Evolutionary conservation across 2,329 filamentous ascomycete species (phyloP), one percentile per base, ranked within the genome.

Genomic region (Chaetomium globosum): DNA sequence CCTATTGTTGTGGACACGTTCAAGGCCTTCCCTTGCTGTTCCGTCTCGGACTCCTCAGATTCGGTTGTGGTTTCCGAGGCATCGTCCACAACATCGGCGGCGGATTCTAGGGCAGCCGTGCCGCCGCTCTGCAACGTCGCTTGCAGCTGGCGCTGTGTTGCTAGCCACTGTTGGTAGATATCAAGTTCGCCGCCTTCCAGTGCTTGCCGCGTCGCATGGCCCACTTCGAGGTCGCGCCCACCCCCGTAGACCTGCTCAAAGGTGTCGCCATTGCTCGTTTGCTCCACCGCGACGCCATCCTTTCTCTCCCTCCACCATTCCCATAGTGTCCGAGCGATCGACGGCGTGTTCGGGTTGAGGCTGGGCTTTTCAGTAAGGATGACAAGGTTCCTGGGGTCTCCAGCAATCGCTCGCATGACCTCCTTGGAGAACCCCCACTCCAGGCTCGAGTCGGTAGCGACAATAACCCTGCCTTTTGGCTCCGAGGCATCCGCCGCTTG

Each of bases 351-450:
- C 16, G 77, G 73, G n/a, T 79, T 76, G 3, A 80, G 75, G 0
- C 80, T 80, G 1, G 87, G 83, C 68, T 88, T 86, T 72, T 98
- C 93, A 0, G 94, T 97, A 52, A 99, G 78, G 61, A 99, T 87
- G 43, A 99, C 85, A 54, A 98, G 80, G 75, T 97, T 99, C 51
- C 88, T 87, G 1, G 89, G 80, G 69, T 96, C 90, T 65, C 85
- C 83, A 0, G 92, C 92, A 63, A 99, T 82, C 10, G 84, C 83
- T 68, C 85, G 87, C 57, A 99, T 79, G 0, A 93, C 82, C 61
- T 94, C 88, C 72, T 90, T 92, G 0, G 95, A 96, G 73, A 97
- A 96, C 0, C 95, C 95, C 95, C 95, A 99, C 72, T 97, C 92
- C 23, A 98, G 79, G 33, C 91, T 96, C 3, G 88, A 85, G 75